Evolutionary conservation across 140 eudicot genomes (phyloP).

Genomic region (Stevia rebaudiana): DNA sequence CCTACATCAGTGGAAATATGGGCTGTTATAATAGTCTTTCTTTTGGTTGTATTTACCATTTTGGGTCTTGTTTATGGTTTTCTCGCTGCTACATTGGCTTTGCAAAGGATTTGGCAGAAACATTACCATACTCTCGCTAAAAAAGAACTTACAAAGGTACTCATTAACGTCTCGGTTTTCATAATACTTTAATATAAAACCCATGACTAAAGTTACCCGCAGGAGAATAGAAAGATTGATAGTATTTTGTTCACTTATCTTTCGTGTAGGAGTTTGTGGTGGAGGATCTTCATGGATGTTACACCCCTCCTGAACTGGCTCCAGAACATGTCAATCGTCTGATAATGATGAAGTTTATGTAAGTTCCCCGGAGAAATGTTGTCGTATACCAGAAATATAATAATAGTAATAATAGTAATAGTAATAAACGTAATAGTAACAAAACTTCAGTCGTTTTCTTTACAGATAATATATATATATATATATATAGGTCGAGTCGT

Average conservation of each 20-base stretch:
- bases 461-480: too few relatives aligned
- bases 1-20: conserved; percentile 82
- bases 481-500: conserved; percentile 4
- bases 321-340: conserved; percentile 57
- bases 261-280: conserved; percentile 65
- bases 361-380: conserved; percentile 5
- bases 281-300: conserved; percentile 70
- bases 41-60: conserved; percentile 56
- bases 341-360: conserved; percentile 60
- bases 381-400: background rate
- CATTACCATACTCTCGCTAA: conserved; percentile 90
- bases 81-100: conserved; percentile 80
- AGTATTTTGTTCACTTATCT: background rate
- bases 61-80: conserved; percentile 86
- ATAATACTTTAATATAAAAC: background rate
- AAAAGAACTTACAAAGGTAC: conserved; percentile 80
- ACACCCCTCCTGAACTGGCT: conserved; percentile 66
- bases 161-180: background rate
- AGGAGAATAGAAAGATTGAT: background rate
- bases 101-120: conserved; percentile 86
- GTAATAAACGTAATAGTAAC: background rate
- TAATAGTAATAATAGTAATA: background rate
- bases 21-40: conserved; percentile 41
- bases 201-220: background rate
- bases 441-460: too few relatives aligned